These are phyloP conservation scores for Annulohypoxylon maeteangense DNA, from an alignment of 495 filamentous ascomycete species.

Conservation along the genomic window DNA sequence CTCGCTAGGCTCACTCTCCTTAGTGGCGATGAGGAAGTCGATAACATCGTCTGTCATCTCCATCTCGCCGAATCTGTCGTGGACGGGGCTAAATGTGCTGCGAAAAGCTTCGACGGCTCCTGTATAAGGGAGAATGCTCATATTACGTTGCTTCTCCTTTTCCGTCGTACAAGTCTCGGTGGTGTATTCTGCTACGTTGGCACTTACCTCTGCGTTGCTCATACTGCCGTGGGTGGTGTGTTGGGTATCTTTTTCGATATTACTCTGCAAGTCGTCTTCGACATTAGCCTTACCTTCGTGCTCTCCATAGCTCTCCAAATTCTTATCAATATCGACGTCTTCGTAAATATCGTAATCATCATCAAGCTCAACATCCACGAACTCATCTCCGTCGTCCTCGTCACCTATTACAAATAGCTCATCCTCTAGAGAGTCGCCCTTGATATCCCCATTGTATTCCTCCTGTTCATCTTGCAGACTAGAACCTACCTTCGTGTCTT, in stretches of 20 bases:
- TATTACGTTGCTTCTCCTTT: neutral
- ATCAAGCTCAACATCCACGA: neutral
- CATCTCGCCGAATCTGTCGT: neutral
- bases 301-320: neutral
- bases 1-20: neutral
- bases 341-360: neutral
- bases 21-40: constrained; percentile 9
- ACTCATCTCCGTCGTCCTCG: neutral
- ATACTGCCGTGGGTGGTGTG: neutral
- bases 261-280: too few relatives aligned
- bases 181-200: neutral
- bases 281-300: neutral
- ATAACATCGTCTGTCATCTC: constrained; percentile 10
- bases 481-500: neutral
- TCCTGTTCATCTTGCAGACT: neutral
- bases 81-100: neutral
- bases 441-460: neutral
- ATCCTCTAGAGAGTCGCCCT: neutral
- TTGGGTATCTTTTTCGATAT: neutral
- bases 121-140: neutral
- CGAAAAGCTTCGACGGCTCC: neutral
- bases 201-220: neutral
- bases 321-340: neutral
- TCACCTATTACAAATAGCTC: neutral
- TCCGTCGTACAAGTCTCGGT: neutral